A percentile compares a stretch with the other conserved stretches of the same genome.
These are phyloP conservation scores for Nothophoma quercina DNA, from an alignment of 2,329 filamentous ascomycete genomes.

Conservation along the genomic window DNA sequence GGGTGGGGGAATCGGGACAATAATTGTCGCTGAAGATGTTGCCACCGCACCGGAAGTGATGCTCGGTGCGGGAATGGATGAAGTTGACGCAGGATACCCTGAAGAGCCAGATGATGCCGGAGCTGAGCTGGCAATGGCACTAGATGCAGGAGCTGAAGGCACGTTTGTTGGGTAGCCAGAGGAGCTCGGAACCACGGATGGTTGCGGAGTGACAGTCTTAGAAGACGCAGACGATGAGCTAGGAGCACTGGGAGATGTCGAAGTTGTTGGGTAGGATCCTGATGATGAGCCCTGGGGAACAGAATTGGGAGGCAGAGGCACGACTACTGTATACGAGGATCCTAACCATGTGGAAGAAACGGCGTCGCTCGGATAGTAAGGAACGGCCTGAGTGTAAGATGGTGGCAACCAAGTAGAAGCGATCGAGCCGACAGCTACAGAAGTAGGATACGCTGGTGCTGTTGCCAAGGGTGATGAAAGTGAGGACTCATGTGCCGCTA, in stretches of 20 bases:
- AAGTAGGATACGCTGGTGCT: not conserved
- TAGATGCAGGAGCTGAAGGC: not conserved
- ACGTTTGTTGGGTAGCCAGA: not conserved
- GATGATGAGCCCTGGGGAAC: not conserved
- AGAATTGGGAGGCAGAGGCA: constrained; percentile 3
- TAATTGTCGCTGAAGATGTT: not conserved
- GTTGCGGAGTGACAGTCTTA: not conserved
- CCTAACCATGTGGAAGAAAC: constrained; percentile 8
- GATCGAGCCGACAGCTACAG: constrained; percentile 5
- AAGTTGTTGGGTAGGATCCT: not conserved
- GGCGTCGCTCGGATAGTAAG: constrained; percentile 6
- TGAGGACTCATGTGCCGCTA: not conserved
- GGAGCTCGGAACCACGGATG: not conserved
- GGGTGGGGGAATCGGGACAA: not conserved
- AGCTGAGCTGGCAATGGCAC: not conserved
- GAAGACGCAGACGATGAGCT: not conserved
- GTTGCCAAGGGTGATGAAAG: not conserved
- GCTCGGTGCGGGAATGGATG: not conserved
- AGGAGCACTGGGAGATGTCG: not conserved
- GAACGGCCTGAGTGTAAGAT: constrained; percentile 10
- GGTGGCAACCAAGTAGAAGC: constrained; percentile 17
- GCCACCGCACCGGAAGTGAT: not conserved
- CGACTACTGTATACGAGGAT: constrained; percentile 6
- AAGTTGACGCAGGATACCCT: not conserved
- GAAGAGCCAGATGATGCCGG: not conserved